Percentiles rank a stretch among this genome's conserved stretches.
phyloP scores from a whole-genome alignment of 1,284 basidiomycete genomes.

The Phlebopus sp. region DNA sequence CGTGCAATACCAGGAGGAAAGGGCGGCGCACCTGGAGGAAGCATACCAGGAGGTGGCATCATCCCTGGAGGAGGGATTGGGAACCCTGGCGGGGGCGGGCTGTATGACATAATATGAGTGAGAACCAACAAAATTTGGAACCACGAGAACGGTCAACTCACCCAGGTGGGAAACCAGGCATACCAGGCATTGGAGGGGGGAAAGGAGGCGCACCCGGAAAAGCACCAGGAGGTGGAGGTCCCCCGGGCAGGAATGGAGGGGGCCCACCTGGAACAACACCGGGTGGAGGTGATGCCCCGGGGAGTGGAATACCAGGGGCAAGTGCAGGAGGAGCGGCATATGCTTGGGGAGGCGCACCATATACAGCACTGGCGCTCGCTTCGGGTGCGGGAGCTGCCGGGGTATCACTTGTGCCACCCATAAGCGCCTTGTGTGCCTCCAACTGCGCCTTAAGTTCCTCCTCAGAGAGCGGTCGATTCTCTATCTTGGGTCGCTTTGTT shows the following conservation, averaged over 20 bases:
- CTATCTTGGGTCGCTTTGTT: constrained; percentile 79
- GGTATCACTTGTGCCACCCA: constrained; percentile 60
- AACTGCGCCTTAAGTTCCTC: constrained; percentile 85
- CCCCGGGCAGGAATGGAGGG: constrained; percentile 35
- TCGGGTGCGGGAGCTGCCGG: constrained; percentile 35
- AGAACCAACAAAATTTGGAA: constrained; percentile 1
- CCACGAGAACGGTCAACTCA: constrained; percentile 35
- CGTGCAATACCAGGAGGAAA: constrained; percentile 39
- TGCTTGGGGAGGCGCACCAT: constrained; percentile 65
- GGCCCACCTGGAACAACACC: constrained; percentile 37
- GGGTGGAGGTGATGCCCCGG: constrained; percentile 42
- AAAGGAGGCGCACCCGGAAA: constrained; percentile 37
- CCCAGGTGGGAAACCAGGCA: constrained; percentile 48
- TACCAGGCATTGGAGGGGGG: constrained; percentile 38
- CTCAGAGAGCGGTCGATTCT: constrained; percentile 78
- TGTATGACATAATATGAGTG: constrained; percentile 13
- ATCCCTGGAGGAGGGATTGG: constrained; percentile 35
- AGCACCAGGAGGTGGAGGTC: constrained; percentile 28
- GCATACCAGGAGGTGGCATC: constrained; percentile 35
- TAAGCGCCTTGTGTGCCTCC: constrained; percentile 87
- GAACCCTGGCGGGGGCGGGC: constrained; percentile 47
- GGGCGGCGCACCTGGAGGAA: constrained; percentile 34
- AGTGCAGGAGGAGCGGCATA: constrained; percentile 58
- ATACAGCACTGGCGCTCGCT: constrained; percentile 52
- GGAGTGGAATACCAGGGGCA: constrained; percentile 38